phyloP scores from a whole-genome alignment of 2,329 filamentous ascomycete genomes.

The Pseudocercospora musae region DNA sequence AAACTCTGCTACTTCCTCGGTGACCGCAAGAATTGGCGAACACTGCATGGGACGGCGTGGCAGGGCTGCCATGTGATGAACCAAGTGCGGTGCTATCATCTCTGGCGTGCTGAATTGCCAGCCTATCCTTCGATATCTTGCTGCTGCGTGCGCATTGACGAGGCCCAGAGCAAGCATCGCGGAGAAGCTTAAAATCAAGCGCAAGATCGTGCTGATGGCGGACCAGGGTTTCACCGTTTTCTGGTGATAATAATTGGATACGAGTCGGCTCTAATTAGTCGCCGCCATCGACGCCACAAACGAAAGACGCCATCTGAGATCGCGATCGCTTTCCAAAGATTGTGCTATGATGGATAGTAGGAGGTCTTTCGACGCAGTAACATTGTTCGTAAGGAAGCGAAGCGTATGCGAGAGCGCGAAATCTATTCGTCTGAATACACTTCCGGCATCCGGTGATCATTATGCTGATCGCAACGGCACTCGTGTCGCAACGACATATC shows the following conservation, averaged over 20 bases:
- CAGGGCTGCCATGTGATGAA: background rate
- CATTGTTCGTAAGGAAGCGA: background rate
- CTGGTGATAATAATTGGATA: background rate
- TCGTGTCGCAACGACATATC: background rate
- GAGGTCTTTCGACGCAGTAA: background rate
- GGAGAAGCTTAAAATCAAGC: background rate
- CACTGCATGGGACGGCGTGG: background rate
- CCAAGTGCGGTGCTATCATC: background rate
- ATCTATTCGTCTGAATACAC: background rate
- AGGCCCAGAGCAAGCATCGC: background rate
- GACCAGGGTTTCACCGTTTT: background rate
- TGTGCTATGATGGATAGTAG: background rate
- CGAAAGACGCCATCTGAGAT: background rate
- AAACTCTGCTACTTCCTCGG: background rate
- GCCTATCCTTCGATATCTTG: background rate
- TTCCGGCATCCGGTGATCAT: background rate
- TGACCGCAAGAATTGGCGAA: background rate
- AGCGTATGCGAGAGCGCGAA: background rate
- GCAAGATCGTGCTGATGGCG: background rate
- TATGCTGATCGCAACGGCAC: slow-evolving; percentile 1
- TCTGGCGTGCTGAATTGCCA: background rate
- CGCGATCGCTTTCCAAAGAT: background rate
- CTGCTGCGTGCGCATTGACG: background rate
- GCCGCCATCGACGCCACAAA: background rate
- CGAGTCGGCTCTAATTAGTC: background rate